Conservation (phyloP, 371 early-diverging fungal genomes). For the Mucor velutinosus region DNA sequence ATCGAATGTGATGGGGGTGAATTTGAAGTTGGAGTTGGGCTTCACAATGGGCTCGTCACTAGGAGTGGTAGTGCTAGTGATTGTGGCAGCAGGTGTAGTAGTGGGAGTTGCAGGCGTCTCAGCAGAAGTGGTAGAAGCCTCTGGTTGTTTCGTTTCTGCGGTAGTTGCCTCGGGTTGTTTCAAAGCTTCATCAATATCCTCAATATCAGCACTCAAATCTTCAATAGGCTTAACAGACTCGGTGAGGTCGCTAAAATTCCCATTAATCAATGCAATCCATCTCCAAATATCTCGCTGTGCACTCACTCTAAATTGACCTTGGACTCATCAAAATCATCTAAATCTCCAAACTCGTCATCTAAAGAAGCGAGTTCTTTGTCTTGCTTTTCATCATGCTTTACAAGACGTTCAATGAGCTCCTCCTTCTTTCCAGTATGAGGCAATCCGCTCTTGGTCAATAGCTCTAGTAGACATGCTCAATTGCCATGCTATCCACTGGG, state of each 20-base stretch:
- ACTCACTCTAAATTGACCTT: conserved; percentile 31
- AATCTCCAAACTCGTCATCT: conserved; percentile 46
- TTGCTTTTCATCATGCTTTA: conserved; percentile 59
- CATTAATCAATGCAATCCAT: neutral
- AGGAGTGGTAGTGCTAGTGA: conserved; percentile 12
- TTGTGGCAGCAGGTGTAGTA: neutral
- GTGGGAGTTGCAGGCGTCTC: neutral
- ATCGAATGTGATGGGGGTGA: conserved; percentile 47
- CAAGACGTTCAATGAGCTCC: conserved; percentile 64
- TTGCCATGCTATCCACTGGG: neutral
- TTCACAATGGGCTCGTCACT: neutral
- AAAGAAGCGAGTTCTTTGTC: conserved; percentile 49
- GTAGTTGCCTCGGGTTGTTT: neutral
- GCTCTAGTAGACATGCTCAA: conserved; percentile 29
- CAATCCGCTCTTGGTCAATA: conserved; percentile 59
- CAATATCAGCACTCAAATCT: conserved; percentile 5
- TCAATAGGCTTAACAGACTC: conserved; percentile 6
- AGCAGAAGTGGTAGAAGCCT: conserved; percentile 10
- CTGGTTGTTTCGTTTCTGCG: neutral
- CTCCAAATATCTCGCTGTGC: neutral
- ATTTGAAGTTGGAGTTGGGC: conserved; percentile 33
- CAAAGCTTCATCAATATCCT: conserved; percentile 7
- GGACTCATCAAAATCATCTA: conserved; percentile 49
- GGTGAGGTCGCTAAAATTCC: neutral
- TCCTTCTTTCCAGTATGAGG: conserved; percentile 70